A percentile compares a stretch with the other conserved stretches of the same genome.
Conservation (phyloP, 345 rosid species). For the Eutrema yunnanense region DNA sequence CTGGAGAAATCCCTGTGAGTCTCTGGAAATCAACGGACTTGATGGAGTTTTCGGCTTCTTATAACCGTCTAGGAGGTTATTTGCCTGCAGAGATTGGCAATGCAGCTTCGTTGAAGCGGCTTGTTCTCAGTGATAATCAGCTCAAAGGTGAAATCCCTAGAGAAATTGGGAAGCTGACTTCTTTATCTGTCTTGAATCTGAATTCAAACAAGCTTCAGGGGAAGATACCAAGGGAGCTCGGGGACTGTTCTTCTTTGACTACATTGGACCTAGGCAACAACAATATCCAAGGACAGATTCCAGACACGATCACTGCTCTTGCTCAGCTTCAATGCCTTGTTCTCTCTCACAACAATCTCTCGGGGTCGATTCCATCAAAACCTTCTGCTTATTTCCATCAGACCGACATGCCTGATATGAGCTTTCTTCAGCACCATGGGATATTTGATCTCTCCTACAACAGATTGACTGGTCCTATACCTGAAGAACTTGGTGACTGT, state of each 20-base stretch:
- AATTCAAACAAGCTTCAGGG: constrained; percentile 72
- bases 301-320: constrained; percentile 47
- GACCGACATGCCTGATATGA: constrained; percentile 55
- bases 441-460: constrained; percentile 66
- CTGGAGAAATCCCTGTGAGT: constrained; percentile 50
- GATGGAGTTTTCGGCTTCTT: constrained; percentile 76
- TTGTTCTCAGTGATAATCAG: constrained; percentile 59
- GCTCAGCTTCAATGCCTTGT: constrained; percentile 75
- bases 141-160: constrained; percentile 54
- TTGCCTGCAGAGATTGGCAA: constrained; percentile 57
- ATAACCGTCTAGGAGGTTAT: constrained; percentile 52
- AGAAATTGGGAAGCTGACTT: constrained; percentile 62
- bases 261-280: constrained; percentile 81
- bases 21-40: constrained; percentile 55
- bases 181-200: constrained; percentile 61
- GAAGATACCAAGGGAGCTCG: constrained; percentile 56
- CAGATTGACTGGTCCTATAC: constrained; percentile 59
- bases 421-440: constrained; percentile 89
- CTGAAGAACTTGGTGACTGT: constrained; percentile 66
- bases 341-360: constrained; percentile 67
- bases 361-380: constrained; percentile 63
- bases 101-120: constrained; percentile 48
- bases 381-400: constrained; percentile 63
- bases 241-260: constrained; percentile 57
- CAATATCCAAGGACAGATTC: constrained; percentile 64